phyloP scores from a whole-genome alignment of 495 filamentous ascomycete species.

The Xylaria intraflava region DNA sequence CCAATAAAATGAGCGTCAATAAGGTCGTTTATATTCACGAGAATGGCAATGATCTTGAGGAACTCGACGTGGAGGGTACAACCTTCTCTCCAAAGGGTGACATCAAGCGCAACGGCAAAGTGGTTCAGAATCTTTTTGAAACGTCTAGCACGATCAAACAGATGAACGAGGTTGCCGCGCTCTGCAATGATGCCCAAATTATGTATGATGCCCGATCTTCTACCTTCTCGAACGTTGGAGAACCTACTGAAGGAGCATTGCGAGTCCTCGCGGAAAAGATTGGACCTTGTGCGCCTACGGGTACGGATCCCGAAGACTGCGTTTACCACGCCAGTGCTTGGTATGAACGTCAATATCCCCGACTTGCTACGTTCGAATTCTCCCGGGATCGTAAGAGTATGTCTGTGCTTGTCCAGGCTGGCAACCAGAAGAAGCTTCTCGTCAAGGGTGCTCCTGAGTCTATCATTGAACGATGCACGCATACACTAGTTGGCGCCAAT shows the following conservation, averaged over 20 bases:
- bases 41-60: conserved; percentile 68
- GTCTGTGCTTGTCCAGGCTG: conserved; percentile 81
- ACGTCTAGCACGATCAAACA: conserved; percentile 74
- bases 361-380: conserved; percentile 90
- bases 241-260: conserved; percentile 92
- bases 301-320: conserved; percentile 43
- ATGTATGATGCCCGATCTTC: conserved; percentile 69
- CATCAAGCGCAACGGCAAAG: conserved; percentile 60
- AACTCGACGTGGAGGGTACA: conserved; percentile 86
- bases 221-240: conserved; percentile 78
- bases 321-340: conserved; percentile 74
- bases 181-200: conserved; percentile 86
- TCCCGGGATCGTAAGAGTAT: conserved; percentile 98
- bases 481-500: conserved; percentile 64
- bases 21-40: conserved; percentile 79
- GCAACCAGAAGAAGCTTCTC: conserved; percentile 66
- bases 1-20: conserved; percentile 98
- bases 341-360: conserved; percentile 69
- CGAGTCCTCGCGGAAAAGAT: conserved; percentile 92
- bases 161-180: conserved; percentile 78
- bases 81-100: conserved; percentile 83
- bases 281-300: conserved; percentile 49
- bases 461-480: conserved; percentile 83
- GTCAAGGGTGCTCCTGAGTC: conserved; percentile 97
- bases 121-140: conserved; percentile 59